phyloP scores from a whole-genome alignment of 2,329 filamentous ascomycete genomes.

The Neurospora crassa region DNA sequence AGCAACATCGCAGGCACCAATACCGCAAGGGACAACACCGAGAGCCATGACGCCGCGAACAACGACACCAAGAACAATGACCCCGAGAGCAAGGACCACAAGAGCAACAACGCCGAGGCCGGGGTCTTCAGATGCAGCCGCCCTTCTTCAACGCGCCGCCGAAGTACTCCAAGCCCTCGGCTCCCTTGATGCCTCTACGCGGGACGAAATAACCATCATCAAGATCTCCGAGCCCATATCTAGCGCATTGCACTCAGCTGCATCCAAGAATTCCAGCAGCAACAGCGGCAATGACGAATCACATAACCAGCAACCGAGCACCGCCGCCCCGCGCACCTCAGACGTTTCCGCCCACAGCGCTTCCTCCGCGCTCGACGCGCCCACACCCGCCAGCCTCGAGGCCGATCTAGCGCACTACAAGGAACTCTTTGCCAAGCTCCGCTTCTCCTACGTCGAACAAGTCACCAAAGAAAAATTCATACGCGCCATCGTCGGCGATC shows the following conservation, averaged over 20 bases:
- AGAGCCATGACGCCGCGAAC: background rate
- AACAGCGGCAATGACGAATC: slow-evolving; percentile 19
- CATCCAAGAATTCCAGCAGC: slow-evolving; percentile 25
- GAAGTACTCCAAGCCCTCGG: slow-evolving; percentile 39
- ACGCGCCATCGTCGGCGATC: slow-evolving; percentile 81
- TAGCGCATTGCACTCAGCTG: slow-evolving; percentile 29
- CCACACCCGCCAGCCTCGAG: slow-evolving; percentile 66
- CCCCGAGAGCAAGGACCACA: background rate
- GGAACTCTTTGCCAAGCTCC: slow-evolving; percentile 90
- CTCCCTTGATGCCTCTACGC: slow-evolving; percentile 35
- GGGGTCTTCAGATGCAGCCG: slow-evolving; percentile 20
- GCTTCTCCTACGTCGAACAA: slow-evolving; percentile 96
- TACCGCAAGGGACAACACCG: background rate
- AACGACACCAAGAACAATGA: background rate
- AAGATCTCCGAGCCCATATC: slow-evolving; percentile 67
- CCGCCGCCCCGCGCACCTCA: slow-evolving; percentile 48
- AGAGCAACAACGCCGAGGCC: slow-evolving; percentile 6
- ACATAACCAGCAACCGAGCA: slow-evolving; percentile 14
- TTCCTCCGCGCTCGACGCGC: slow-evolving; percentile 51
- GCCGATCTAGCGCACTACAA: slow-evolving; percentile 85
- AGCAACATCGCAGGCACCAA: background rate
- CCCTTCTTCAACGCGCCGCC: slow-evolving; percentile 18
- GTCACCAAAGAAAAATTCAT: slow-evolving; percentile 98
- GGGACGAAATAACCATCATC: slow-evolving; percentile 62
- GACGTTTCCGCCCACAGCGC: slow-evolving; percentile 46